These are phyloP conservation scores for Viola odorata DNA, from an alignment of 345 rosid genomes.

Conservation along the genomic window DNA sequence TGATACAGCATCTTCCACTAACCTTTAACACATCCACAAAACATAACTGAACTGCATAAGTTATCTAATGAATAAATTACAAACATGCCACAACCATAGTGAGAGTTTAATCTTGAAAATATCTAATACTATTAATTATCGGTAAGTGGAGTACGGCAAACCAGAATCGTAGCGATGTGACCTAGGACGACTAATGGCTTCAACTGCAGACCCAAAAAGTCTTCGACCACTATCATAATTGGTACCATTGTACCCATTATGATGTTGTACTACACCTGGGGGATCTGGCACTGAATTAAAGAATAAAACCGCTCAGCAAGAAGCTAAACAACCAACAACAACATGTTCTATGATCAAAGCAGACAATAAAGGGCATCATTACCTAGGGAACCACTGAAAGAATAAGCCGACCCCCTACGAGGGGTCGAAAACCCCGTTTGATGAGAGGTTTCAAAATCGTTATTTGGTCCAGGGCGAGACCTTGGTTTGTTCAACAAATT, in stretches of 20 bases:
- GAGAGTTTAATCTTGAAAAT: background rate
- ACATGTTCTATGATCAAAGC: background rate
- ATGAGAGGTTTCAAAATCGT: constrained; percentile 29
- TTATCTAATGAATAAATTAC: background rate
- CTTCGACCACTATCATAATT: constrained; percentile 61
- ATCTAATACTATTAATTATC: constrained; percentile 12
- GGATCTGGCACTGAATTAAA: constrained; percentile 43
- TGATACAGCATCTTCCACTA: background rate
- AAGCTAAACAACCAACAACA: constrained; percentile 1
- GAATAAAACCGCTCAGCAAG: constrained; percentile 14
- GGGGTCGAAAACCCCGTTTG: constrained; percentile 31
- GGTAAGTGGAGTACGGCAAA: constrained; percentile 31
- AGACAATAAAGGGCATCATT: background rate
- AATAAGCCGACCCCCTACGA: constrained; percentile 20
- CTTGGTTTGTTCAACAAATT: constrained; percentile 34
- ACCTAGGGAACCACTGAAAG: constrained; percentile 19
- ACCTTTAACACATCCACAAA: constrained; percentile 12
- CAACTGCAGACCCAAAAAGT: constrained; percentile 50
- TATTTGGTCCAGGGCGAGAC: constrained; percentile 25
- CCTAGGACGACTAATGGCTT: constrained; percentile 49
- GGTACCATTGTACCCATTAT: constrained; percentile 39
- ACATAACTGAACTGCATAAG: background rate
- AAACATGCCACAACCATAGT: background rate
- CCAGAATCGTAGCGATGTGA: constrained; percentile 45
- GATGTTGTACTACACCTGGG: constrained; percentile 44